These are phyloP conservation scores for Coemansia nantahalensis DNA, from an alignment of 192 early-diverging fungal genomes.

Conservation along the genomic window DNA sequence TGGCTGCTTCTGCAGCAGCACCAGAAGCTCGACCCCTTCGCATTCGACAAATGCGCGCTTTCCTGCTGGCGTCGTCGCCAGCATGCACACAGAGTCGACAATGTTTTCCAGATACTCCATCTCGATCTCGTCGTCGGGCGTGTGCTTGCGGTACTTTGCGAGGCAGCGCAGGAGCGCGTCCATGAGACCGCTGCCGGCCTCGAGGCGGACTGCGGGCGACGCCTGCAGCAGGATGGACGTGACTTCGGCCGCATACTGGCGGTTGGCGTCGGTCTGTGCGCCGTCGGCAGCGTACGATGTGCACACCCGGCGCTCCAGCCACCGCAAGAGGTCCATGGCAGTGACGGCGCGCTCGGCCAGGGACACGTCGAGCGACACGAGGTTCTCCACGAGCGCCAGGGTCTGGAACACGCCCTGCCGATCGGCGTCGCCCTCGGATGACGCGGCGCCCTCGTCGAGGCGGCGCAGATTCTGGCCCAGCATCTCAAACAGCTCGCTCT, in stretches of 20 bases:
- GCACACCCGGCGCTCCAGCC: slow-evolving; percentile 67
- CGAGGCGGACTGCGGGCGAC: slow-evolving; percentile 47
- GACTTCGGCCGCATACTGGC: slow-evolving; percentile 84
- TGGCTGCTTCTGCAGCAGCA: slow-evolving; percentile 85
- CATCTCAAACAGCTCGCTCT: slow-evolving; percentile 68
- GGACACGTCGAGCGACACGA: slow-evolving; percentile 69
- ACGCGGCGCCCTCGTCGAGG: slow-evolving; percentile 64
- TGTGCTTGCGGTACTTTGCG: slow-evolving; percentile 59
- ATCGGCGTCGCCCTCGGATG: slow-evolving; percentile 62
- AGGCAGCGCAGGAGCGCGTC: slow-evolving; percentile 71
- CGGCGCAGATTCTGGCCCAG: slow-evolving; percentile 78
- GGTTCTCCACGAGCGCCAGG: slow-evolving; percentile 82
- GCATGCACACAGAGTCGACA: slow-evolving; percentile 76
- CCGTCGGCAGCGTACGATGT: neutral
- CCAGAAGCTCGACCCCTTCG: slow-evolving; percentile 91
- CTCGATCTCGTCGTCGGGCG: slow-evolving; percentile 83
- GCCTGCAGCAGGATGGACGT: slow-evolving; percentile 81
- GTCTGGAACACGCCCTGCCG: slow-evolving; percentile 83
- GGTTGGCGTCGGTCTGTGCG: slow-evolving; percentile 64
- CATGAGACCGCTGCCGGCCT: slow-evolving; percentile 56
- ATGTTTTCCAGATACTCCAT: slow-evolving; percentile 91
- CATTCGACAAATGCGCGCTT: slow-evolving; percentile 74
- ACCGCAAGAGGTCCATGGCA: slow-evolving; percentile 67
- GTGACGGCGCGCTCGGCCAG: slow-evolving; percentile 63
- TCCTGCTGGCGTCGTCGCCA: slow-evolving; percentile 63